phyloP scores from a whole-genome alignment of 2,329 filamentous ascomycete species.

The Alternaria triticina region DNA sequence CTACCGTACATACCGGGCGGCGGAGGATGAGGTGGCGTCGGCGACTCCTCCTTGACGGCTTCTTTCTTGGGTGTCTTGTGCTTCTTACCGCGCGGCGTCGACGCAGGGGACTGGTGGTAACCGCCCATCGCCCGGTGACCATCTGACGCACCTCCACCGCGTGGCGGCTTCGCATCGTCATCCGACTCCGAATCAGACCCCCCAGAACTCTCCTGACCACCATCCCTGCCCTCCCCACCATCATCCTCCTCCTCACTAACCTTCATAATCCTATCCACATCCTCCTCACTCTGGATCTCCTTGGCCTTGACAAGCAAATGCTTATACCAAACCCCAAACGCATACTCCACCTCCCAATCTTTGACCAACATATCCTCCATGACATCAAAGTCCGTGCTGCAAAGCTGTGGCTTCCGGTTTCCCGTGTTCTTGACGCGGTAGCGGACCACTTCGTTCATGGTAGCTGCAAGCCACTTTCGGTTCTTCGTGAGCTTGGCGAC shows the following conservation, averaged over 20 bases:
- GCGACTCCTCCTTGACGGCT: neutral
- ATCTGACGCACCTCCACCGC: conserved; percentile 1
- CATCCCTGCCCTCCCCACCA: conserved; percentile 7
- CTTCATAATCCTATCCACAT: conserved; percentile 30
- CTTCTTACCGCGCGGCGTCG: conserved; percentile 2
- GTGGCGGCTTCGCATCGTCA: conserved; percentile 3
- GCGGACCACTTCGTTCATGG: conserved; percentile 35
- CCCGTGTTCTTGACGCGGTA: conserved; percentile 41
- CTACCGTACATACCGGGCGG: neutral
- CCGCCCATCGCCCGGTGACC: conserved; percentile 11
- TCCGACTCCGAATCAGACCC: conserved; percentile 2
- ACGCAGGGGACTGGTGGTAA: conserved; percentile 4
- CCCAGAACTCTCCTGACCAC: conserved; percentile 6
- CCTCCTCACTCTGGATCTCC: conserved; percentile 21
- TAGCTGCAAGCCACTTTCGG: conserved; percentile 29
- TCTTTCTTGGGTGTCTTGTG: conserved; percentile 1
- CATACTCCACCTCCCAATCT: conserved; percentile 28
- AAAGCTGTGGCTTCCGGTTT: conserved; percentile 41
- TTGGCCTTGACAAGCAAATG: conserved; percentile 30
- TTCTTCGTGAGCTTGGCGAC: conserved; percentile 31
- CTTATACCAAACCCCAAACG: conserved; percentile 41
- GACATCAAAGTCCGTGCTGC: conserved; percentile 42
- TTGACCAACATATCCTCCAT: conserved; percentile 41
- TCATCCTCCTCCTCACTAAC: conserved; percentile 6
- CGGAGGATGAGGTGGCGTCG: neutral